Evolutionary conservation across 495 filamentous ascomycete genomes (phyloP), one percentile per base, ranked within the genome.

Genomic region (Hyaloscypha variabilis): DNA sequence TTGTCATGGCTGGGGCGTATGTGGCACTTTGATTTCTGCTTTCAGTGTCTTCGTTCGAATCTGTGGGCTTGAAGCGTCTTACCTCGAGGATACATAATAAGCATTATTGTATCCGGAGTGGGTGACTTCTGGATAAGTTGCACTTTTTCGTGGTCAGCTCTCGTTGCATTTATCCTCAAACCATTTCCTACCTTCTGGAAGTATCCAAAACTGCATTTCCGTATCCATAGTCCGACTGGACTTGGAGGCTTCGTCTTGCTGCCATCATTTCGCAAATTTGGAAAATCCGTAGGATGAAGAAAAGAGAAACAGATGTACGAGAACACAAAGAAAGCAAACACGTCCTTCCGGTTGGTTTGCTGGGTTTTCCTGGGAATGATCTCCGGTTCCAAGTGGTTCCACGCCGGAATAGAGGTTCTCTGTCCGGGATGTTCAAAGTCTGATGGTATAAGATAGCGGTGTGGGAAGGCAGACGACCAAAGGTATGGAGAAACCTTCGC

Each of bases 71-170:
- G 42, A 63, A 56, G 30, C 17, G 46, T 52, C 67, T 70, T 71
- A 73, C 71, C 71, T 73, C 31, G 71, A 66, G 4, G 66, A 52
- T 2, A 66, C 39, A 60, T 70, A 73, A 31, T 66, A 72, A 28
- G 66, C 50, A 21, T 30, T 63, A n/a, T 73, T 66, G 55, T 67
- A 71, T 26, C 17, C 53, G 19, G 65, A 50, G 51, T 56, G 68
- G 39, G 31, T 60, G 56, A 53, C 60, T 23, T 71, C 68, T 36
- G 50, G 53, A 53, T 62, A 73, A 24, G 56, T 53, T 57, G 58
- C 29, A 57, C 67, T 72, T 69, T 25, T 30, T 19, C n/a, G 13
- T 28, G 51, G 57, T 70, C 42, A 70, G 68, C 68, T 56, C 42
- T 51, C 28, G 36, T 56, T 21, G 46, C 39, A 29, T 14, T 19